These are phyloP conservation scores for Psilocybe azurescens DNA, from an alignment of 768 basidiomycete species.

Conservation along the genomic window DNA sequence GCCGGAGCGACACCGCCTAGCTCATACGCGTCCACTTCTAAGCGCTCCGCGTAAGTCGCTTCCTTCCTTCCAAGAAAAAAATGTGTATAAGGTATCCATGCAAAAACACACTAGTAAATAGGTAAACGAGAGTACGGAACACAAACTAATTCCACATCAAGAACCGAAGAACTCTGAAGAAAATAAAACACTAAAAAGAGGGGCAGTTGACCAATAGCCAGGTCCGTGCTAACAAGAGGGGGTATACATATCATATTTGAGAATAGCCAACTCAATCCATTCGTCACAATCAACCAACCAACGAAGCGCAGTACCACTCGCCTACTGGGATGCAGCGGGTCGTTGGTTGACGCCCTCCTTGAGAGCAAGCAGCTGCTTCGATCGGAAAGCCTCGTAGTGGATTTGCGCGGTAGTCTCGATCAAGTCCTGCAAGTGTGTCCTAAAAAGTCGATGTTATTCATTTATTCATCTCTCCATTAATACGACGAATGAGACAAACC, in stretches of 20 bases:
- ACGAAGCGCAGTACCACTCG: background rate
- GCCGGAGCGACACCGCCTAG: constrained; percentile 1
- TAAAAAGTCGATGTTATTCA: constrained; percentile 27
- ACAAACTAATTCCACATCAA: background rate
- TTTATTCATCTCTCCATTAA: background rate
- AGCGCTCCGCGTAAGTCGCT: background rate
- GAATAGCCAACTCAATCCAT: constrained; percentile 10
- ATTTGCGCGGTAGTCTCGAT: constrained; percentile 99
- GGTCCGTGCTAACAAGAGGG: constrained; percentile 19
- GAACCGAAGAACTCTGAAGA: constrained; percentile 9
- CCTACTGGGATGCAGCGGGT: constrained; percentile 47
- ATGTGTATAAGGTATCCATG: constrained; percentile 24
- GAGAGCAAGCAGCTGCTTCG: constrained; percentile 94
- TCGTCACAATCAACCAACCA: constrained; percentile 4
- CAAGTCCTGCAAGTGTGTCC: constrained; percentile 96
- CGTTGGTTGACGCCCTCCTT: constrained; percentile 91
- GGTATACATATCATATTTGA: constrained; percentile 27
- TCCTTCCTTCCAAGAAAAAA: background rate
- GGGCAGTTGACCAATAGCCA: constrained; percentile 26
- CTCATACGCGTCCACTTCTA: background rate
- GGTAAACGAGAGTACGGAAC: background rate
- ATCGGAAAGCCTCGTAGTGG: constrained; percentile 99
- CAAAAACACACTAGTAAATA: constrained; percentile 21
- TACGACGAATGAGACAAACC: constrained; percentile 46
- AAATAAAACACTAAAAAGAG: constrained; percentile 10